A percentile compares a stretch with the other conserved stretches of the same genome.
phyloP scores from a whole-genome alignment of 2,329 filamentous ascomycete species.

The Leptographium flavum region DNA sequence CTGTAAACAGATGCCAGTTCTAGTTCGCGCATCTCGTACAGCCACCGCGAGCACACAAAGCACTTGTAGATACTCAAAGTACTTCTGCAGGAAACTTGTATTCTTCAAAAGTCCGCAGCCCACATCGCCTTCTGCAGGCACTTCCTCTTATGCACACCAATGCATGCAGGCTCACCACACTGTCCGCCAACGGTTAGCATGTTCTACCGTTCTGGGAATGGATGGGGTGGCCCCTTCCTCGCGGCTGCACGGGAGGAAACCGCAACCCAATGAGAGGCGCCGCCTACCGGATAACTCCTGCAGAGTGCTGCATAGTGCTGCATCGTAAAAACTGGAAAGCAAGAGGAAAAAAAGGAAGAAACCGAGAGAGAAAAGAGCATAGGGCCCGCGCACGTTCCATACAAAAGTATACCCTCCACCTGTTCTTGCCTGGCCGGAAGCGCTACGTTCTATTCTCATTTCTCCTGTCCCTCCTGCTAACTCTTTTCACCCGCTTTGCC shows the following conservation, averaged over 20 bases:
- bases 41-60: too few species aligned
- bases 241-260: not conserved
- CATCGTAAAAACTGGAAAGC: not conserved
- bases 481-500: too few species aligned
- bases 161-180: not conserved
- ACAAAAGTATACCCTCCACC: not conserved
- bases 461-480: not conserved
- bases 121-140: too few species aligned
- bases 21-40: too few species aligned
- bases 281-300: too few species aligned
- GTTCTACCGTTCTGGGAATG: not conserved
- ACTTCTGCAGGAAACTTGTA: too few species aligned
- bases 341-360: not conserved
- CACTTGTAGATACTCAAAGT: too few species aligned
- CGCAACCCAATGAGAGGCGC: not conserved
- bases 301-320: not conserved
- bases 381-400: not conserved
- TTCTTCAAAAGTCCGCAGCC: too few species aligned
- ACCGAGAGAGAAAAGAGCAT: not conserved
- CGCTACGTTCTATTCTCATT: not conserved
- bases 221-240: not conserved
- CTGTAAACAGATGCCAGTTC: too few species aligned
- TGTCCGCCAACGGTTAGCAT: too few species aligned
- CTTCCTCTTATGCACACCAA: not conserved
- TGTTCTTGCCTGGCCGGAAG: not conserved